A percentile compares a stretch with the other conserved stretches of the same genome.
phyloP scores from a whole-genome alignment of 305 asterid species.

The Fraxinus dipetala region DNA sequence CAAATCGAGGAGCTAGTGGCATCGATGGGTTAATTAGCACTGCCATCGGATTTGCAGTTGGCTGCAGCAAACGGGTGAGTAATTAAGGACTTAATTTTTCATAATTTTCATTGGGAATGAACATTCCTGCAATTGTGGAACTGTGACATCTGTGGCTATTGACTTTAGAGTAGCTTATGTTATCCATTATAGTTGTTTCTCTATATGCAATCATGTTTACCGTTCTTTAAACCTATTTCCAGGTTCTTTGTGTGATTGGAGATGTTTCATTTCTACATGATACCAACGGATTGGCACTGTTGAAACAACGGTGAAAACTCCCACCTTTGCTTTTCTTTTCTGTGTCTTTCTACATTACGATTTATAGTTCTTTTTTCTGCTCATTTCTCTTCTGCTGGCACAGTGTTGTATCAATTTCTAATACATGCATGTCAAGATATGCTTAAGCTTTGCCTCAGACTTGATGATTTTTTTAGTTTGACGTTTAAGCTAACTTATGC shows the following conservation, averaged over 20 bases:
- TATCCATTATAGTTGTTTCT: background rate
- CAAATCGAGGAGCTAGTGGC: constrained; percentile 96
- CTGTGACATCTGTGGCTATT: background rate
- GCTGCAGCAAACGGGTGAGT: constrained; percentile 89
- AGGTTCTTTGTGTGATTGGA: constrained; percentile 87
- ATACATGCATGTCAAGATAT: background rate
- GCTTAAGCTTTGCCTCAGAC: background rate
- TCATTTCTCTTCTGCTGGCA: constrained; percentile 17
- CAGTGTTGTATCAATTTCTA: constrained; percentile 3
- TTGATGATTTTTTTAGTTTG: background rate
- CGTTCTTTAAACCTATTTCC: constrained; percentile 15
- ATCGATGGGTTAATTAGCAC: constrained; percentile 97
- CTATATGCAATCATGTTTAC: background rate
- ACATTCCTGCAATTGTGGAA: background rate
- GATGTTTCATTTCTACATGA: constrained; percentile 96
- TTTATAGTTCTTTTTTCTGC: constrained; percentile 4
- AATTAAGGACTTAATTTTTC: constrained; percentile 5
- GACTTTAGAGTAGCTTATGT: background rate
- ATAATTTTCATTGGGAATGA: background rate
- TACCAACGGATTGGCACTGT: constrained; percentile 83
- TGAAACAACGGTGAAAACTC: constrained; percentile 57
- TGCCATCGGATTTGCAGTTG: constrained; percentile 88
- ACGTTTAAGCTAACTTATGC: background rate
- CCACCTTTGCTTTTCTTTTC: background rate
- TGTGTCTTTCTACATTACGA: background rate